A percentile compares a stretch with the other conserved stretches of the same genome.
These are phyloP conservation scores for Handroanthus guayacan DNA, from an alignment of 257 asterid genomes.

Conservation along the genomic window DNA sequence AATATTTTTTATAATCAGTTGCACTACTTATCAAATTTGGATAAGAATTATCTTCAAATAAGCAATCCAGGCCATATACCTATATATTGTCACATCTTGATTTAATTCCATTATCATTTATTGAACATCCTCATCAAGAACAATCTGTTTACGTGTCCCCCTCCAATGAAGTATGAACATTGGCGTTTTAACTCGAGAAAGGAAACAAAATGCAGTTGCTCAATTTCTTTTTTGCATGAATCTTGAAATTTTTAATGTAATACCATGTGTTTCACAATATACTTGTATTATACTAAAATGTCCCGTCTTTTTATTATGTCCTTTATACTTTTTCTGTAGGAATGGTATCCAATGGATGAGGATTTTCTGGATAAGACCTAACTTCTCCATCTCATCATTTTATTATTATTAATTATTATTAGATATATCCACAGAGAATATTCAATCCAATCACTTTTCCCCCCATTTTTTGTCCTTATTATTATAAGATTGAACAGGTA, in stretches of 20 bases:
- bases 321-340: slow-evolving; percentile 6
- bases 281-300: background rate
- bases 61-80: background rate
- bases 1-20: too few relatives aligned
- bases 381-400: slow-evolving; percentile 36
- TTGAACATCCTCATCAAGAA: background rate
- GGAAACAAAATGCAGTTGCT: slow-evolving; percentile 7
- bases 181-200: background rate
- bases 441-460: slow-evolving; percentile 35
- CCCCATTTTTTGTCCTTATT: slow-evolving; percentile 33
- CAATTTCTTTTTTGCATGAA: background rate
- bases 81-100: background rate
- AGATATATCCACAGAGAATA: slow-evolving; percentile 37
- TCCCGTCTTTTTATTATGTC: background rate
- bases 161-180: background rate
- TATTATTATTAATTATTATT: background rate
- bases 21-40: background rate
- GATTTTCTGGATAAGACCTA: slow-evolving; percentile 63
- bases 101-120: background rate
- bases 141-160: slow-evolving; percentile 8
- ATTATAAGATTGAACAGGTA: slow-evolving; percentile 29
- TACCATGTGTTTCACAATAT: background rate
- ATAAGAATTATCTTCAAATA: slow-evolving; percentile 4
- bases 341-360: slow-evolving; percentile 48
- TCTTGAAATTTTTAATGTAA: background rate